phyloP scores from a whole-genome alignment of 2,329 filamentous ascomycete genomes.

The Trichoderma sp. region DNA sequence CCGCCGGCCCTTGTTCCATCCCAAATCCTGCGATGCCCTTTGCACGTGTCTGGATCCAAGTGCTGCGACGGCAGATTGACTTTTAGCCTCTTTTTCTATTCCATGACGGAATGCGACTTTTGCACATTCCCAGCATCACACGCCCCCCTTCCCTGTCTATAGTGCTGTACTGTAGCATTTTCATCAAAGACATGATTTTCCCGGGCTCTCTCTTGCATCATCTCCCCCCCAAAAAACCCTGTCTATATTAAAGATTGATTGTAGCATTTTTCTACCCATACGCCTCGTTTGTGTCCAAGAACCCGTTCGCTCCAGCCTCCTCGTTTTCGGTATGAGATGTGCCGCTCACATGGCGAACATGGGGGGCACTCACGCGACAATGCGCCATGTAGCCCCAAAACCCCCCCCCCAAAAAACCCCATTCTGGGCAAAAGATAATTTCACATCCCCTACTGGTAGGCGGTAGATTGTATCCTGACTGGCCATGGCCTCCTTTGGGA shows the following conservation, averaged over 20 bases:
- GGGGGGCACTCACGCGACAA: not conserved
- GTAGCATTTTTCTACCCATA: not conserved
- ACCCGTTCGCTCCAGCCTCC: not conserved
- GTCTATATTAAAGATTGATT: not conserved
- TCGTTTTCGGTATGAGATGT: not conserved
- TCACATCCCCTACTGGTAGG: not conserved
- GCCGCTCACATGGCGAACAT: not conserved
- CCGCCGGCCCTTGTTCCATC: not conserved
- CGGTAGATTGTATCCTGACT: not conserved
- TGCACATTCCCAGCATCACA: not conserved
- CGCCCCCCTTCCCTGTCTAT: not conserved
- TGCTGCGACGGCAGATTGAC: not conserved
- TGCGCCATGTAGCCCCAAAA: not conserved
- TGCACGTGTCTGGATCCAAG: constrained; percentile 15
- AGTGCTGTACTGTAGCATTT: not conserved
- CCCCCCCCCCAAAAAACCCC: not conserved
- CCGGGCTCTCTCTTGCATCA: not conserved
- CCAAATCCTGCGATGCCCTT: not conserved
- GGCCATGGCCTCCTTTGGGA: not conserved
- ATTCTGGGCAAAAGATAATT: not conserved
- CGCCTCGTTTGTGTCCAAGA: not conserved
- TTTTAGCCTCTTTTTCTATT: not conserved
- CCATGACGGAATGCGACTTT: not conserved
- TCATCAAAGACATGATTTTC: not conserved
- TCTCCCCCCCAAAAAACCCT: not conserved